These are phyloP conservation scores for Bisporella sp. DNA, from an alignment of 2,329 filamentous ascomycete genomes.

Conservation along the genomic window DNA sequence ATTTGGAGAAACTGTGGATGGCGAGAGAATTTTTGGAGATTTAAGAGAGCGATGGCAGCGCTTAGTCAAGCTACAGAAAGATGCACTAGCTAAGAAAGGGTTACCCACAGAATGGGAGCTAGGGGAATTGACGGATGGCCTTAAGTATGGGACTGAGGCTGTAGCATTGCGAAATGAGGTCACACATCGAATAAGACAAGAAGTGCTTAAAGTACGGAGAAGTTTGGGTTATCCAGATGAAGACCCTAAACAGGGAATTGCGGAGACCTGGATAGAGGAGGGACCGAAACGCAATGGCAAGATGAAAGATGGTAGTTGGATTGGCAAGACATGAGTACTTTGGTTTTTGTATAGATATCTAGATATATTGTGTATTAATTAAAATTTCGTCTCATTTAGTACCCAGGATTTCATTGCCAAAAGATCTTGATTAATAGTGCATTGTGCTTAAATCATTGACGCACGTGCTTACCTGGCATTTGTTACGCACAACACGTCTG, in stretches of 20 bases:
- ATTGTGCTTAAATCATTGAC: too few relatives aligned
- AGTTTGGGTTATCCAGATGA: constrained; percentile 66
- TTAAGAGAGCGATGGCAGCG: constrained; percentile 67
- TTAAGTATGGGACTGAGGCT: constrained; percentile 69
- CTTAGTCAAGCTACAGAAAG: constrained; percentile 48
- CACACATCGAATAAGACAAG: constrained; percentile 67
- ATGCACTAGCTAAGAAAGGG: constrained; percentile 29
- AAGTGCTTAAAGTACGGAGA: constrained; percentile 72
- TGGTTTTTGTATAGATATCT: too few relatives aligned
- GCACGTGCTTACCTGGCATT: too few relatives aligned
- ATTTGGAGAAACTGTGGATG: constrained; percentile 73
- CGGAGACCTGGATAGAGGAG: constrained; percentile 68
- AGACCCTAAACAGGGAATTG: constrained; percentile 67
- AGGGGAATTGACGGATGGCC: constrained; percentile 56
- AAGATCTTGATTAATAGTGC: too few relatives aligned
- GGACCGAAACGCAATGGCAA: constrained; percentile 7
- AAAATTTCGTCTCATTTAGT: too few relatives aligned
- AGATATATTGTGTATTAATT: too few relatives aligned
- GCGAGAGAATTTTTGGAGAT: constrained; percentile 69
- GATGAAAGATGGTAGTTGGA: constrained; percentile 14
- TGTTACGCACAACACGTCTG: too few relatives aligned
- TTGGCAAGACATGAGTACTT: constrained; percentile 5
- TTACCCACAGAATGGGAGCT: constrained; percentile 30
- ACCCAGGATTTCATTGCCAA: too few relatives aligned
- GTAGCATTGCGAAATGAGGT: constrained; percentile 72